phyloP scores from a whole-genome alignment of 1,284 basidiomycete species.

The Entoloma clypeatum region DNA sequence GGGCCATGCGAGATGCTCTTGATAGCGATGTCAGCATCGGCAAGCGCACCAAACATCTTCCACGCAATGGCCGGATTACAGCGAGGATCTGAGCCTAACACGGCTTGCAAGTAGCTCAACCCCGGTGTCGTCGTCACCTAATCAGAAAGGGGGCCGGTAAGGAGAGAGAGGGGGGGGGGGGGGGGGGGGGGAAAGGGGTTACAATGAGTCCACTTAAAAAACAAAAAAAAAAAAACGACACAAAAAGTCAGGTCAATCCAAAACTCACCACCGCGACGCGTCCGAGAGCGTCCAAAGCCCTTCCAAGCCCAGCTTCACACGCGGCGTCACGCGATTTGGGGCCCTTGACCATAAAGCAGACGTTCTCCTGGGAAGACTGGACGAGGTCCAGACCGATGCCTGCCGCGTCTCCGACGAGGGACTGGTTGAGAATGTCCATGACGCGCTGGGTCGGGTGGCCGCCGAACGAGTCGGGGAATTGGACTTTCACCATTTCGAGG shows the following conservation, averaged over 20 bases:
- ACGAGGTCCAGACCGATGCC: slow-evolving; percentile 8
- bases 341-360: slow-evolving; percentile 6
- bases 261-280: slow-evolving; percentile 3
- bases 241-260: background rate
- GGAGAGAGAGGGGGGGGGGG: no score
- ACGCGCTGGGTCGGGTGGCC: slow-evolving; percentile 9
- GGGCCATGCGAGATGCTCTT: slow-evolving; percentile 5
- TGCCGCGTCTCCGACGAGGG: background rate
- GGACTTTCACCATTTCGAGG: slow-evolving; percentile 7
- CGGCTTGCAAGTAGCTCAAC: no score
- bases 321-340: background rate
- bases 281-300: slow-evolving; percentile 1
- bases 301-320: background rate
- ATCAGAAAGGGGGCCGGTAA: no score
- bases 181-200: no score
- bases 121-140: no score
- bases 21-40: background rate
- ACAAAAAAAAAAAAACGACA: background rate
- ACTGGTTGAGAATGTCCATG: slow-evolving; percentile 3
- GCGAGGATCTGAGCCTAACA: no score
- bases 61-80: background rate
- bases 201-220: background rate
- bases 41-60: background rate
- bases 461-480: background rate
- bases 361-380: slow-evolving; percentile 6